phyloP scores from a whole-genome alignment of 495 filamentous ascomycete species.

The Recurvomyces mirabilis region DNA sequence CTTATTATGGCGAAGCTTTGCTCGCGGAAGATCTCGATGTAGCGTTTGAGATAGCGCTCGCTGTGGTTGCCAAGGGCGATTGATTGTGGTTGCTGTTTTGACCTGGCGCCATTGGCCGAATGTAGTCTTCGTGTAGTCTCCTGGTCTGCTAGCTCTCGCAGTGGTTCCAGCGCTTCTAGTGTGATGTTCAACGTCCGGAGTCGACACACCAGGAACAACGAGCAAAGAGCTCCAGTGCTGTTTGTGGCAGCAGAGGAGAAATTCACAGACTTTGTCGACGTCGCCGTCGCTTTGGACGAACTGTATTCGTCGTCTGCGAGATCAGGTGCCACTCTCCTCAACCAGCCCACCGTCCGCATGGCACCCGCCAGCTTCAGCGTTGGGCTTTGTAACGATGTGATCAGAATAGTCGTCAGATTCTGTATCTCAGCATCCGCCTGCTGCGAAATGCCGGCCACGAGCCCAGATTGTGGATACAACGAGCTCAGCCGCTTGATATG shows the following conservation, averaged over 20 bases:
- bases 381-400: constrained; percentile 61
- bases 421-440: constrained; percentile 86
- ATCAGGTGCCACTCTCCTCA: constrained; percentile 77
- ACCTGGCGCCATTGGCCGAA: constrained; percentile 3
- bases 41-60: constrained; percentile 85
- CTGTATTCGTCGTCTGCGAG: constrained; percentile 28
- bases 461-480: constrained; percentile 65
- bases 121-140: constrained; percentile 44
- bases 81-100: background rate
- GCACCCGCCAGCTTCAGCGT: constrained; percentile 80
- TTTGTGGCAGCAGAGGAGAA: constrained; percentile 8
- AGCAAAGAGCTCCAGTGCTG: constrained; percentile 55
- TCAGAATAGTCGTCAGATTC: constrained; percentile 75
- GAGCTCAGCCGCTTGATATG: constrained; percentile 81
- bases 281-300: background rate
- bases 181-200: constrained; percentile 68
- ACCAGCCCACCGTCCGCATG: constrained; percentile 84
- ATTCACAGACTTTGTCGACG: constrained; percentile 4
- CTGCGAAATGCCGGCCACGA: constrained; percentile 58
- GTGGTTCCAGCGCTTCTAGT: constrained; percentile 72
- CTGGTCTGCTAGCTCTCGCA: constrained; percentile 81
- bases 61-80: constrained; percentile 75
- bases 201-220: constrained; percentile 78
- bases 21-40: constrained; percentile 96
- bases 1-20: constrained; percentile 92